Evolutionary conservation across 2,329 filamentous ascomycete species (phyloP).

Genomic region (Coniochaeta prunicola): DNA sequence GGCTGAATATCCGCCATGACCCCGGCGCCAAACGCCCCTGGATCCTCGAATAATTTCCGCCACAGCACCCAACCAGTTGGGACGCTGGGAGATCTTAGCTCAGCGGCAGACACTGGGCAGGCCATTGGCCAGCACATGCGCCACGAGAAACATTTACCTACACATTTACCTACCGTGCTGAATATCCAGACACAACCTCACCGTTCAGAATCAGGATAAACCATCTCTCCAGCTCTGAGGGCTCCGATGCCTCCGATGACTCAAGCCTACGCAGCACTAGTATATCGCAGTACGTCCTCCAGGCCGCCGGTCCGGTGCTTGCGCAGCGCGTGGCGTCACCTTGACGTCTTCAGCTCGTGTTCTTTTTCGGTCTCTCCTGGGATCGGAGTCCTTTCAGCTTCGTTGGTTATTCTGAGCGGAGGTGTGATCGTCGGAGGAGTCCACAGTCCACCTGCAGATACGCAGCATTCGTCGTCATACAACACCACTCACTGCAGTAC

Average conservation of each 20-base stretch:
- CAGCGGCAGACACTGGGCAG: background rate
- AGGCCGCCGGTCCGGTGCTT: background rate
- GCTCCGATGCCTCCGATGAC: too few relatives aligned
- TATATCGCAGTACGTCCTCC: too few relatives aligned
- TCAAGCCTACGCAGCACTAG: too few relatives aligned
- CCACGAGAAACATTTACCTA: too few relatives aligned
- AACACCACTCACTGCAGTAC: background rate
- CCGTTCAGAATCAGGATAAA: too few relatives aligned
- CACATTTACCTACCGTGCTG: too few relatives aligned
- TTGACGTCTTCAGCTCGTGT: background rate
- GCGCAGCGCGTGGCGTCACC: background rate
- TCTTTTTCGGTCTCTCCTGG: background rate
- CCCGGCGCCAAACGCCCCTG: background rate
- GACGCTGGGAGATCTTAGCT: background rate
- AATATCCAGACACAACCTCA: too few relatives aligned
- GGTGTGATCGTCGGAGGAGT: background rate
- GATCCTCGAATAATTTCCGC: background rate
- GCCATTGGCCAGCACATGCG: background rate
- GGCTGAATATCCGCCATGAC: background rate
- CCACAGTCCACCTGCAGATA: background rate
- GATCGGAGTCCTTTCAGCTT: too few relatives aligned
- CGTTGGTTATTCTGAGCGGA: background rate
- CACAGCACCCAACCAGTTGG: background rate
- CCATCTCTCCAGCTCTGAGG: too few relatives aligned
- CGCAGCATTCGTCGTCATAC: background rate